These are phyloP conservation scores for Melaleuca alternifolia DNA, from an alignment of 345 rosid genomes.

Conservation along the genomic window DNA sequence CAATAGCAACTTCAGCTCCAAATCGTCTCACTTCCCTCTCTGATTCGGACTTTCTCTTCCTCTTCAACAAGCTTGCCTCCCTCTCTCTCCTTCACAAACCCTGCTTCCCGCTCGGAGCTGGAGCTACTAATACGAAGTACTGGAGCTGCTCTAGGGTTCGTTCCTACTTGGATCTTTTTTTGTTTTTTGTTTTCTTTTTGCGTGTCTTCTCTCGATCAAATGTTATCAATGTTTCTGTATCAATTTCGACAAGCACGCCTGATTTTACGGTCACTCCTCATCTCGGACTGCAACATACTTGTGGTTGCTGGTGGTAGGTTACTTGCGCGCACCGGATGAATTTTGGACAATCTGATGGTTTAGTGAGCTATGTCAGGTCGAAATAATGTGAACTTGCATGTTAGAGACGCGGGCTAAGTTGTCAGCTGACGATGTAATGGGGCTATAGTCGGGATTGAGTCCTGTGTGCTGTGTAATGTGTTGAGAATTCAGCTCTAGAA, in stretches of 20 bases:
- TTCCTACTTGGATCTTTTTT: not conserved
- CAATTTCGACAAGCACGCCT: not conserved
- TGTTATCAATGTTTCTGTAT: not conserved
- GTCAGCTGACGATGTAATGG: not conserved
- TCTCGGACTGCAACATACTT: not conserved
- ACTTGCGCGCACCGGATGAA: not conserved
- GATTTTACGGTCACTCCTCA: not conserved
- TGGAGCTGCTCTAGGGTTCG: constrained; percentile 97
- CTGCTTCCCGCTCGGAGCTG: no score
- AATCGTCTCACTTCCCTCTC: no score
- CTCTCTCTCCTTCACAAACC: no score
- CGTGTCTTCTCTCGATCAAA: not conserved
- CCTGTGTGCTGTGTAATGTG: not conserved
- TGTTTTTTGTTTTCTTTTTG: not conserved
- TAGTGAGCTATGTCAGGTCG: not conserved
- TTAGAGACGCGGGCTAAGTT: not conserved
- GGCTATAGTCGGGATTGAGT: not conserved
- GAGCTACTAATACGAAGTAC: no score
- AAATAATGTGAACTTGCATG: not conserved
- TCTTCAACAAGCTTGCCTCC: no score
- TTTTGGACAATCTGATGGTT: not conserved
- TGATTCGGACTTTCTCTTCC: no score
- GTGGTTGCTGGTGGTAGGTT: not conserved
- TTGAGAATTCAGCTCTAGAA: not conserved
- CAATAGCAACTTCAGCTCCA: no score